Base-by-base conservation (phyloP, 768 basidiomycete species). In the Leccinum subtestaceum region DNA sequence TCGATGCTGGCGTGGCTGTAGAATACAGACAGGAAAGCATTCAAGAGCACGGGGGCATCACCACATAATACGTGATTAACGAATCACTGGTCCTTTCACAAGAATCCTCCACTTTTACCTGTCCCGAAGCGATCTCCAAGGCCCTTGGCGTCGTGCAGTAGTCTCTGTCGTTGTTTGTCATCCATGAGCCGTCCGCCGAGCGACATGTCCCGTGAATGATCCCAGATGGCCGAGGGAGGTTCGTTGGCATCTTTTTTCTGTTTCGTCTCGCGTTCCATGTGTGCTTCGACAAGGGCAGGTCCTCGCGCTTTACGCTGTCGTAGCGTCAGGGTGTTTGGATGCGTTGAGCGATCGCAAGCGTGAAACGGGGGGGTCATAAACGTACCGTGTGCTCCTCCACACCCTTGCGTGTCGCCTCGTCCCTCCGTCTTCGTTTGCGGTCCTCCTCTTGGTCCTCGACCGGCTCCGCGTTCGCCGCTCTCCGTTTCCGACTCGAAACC, bases 141-240 rank as follows among this genome's bases (percentile, higher is more conserved):
- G 6, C 87, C 85, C 61, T 83, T 85, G 11, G 94, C 88, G 63
- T 98, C 95, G 57, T 80, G 82, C 67, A 98, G 79, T 71, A 93
- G 79, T 67, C 85, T 86, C 56, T 82, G 80, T 61, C 96, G 80
- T 69, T 91, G 87, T 48, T 78, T 81, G 60, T 97, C 95, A 67
- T 93, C 94, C 91, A 99, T 90, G 31, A 97, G 77, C 52, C 91
- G 78, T 13, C 96, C 95, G 2, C 87, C 87, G 4, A 96, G 66
- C 2, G 82, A 82, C 95, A 99, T 97, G 72, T 96, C 93, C 29
- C 94, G 80, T 36, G 85, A 78, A 67, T 92, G 93, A 65, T 99
- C 96, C 96, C 96, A 98, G 27, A 98, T 92, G 0, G 69, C 87
- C 0, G 84, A 75, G 0, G 81, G 76, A 32, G 84, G 82, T 32